Evolutionary conservation across 2,329 filamentous ascomycete species (phyloP).

Genomic region (Phyllosticta citribraziliensis): DNA sequence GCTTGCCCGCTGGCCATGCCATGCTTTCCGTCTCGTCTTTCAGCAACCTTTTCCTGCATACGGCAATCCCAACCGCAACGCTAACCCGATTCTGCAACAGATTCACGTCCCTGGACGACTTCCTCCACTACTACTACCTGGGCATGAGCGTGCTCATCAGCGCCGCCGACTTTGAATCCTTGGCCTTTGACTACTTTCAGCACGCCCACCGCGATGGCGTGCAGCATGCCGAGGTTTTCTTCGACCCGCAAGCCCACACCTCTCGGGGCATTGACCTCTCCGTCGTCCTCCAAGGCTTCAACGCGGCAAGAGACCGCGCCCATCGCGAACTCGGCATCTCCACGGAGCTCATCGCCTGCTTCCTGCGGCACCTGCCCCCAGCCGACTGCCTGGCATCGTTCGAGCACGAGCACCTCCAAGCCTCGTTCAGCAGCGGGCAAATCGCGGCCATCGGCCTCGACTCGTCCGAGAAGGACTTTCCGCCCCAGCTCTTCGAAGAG

Average conservation of each 20-base stretch:
- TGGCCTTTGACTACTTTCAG: slow-evolving; percentile 63
- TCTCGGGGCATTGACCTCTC: slow-evolving; percentile 52
- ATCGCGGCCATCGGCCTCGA: slow-evolving; percentile 59
- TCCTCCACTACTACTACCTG: slow-evolving; percentile 69
- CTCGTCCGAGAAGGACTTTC: slow-evolving; percentile 43
- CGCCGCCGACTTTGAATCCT: slow-evolving; percentile 58
- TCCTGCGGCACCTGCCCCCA: slow-evolving; percentile 59
- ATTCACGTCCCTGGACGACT: slow-evolving; percentile 66
- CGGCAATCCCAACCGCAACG: background rate
- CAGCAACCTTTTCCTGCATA: background rate
- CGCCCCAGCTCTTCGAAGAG: slow-evolving; percentile 47
- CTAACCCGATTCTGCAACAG: slow-evolving; percentile 8
- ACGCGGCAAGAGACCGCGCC: slow-evolving; percentile 50
- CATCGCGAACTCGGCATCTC: slow-evolving; percentile 54
- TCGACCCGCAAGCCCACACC: slow-evolving; percentile 69
- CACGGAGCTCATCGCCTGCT: slow-evolving; percentile 59
- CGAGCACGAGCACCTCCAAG: slow-evolving; percentile 34
- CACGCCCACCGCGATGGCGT: slow-evolving; percentile 56
- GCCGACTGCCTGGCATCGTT: slow-evolving; percentile 44
- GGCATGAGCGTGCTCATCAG: slow-evolving; percentile 61
- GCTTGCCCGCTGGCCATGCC: background rate
- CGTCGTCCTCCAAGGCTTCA: slow-evolving; percentile 55
- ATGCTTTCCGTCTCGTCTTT: background rate
- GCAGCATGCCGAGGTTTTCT: slow-evolving; percentile 67
- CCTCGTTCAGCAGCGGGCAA: slow-evolving; percentile 39